Conservation (phyloP, 345 rosid species). For the Citrus reticulata region DNA sequence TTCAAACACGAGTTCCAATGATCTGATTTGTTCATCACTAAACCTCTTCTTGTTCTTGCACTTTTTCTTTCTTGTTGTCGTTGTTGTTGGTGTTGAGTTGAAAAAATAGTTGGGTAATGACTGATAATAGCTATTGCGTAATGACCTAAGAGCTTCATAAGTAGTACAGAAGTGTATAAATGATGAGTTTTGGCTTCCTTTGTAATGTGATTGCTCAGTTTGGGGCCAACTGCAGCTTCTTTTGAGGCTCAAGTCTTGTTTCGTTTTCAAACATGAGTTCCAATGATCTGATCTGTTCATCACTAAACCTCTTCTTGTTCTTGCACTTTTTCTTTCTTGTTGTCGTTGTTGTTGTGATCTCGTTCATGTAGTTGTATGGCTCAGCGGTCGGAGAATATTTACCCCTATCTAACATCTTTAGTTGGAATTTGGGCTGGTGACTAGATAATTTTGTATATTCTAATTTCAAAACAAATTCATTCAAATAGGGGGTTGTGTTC, state of each 20-base stretch:
- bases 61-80: no score
- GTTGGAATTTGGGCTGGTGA: background rate
- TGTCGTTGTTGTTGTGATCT: background rate
- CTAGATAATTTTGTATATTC: background rate
- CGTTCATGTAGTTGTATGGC: constrained; percentile 23
- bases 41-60: no score
- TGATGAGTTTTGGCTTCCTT: no score
- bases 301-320: constrained; percentile 70
- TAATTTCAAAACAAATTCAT: background rate
- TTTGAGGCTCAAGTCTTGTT: constrained; percentile 65
- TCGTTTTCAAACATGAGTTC: constrained; percentile 70
- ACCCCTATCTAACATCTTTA: constrained; percentile 34
- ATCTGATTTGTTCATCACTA: no score
- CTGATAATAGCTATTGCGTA: no score
- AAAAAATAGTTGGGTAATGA: no score
- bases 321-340: constrained; percentile 43
- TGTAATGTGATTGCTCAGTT: no score
- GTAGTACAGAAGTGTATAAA: no score
- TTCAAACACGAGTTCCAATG: no score
- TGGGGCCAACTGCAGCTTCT: constrained; percentile 62
- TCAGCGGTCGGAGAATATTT: constrained; percentile 36
- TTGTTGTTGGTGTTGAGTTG: no score
- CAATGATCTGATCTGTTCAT: constrained; percentile 73
- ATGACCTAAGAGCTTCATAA: no score
- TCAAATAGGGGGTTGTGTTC: background rate